A percentile compares a stretch with the other conserved stretches of the same genome.
phyloP scores from a whole-genome alignment of 1,139 yeast species.

The Pichia sorboxylosa region DNA sequence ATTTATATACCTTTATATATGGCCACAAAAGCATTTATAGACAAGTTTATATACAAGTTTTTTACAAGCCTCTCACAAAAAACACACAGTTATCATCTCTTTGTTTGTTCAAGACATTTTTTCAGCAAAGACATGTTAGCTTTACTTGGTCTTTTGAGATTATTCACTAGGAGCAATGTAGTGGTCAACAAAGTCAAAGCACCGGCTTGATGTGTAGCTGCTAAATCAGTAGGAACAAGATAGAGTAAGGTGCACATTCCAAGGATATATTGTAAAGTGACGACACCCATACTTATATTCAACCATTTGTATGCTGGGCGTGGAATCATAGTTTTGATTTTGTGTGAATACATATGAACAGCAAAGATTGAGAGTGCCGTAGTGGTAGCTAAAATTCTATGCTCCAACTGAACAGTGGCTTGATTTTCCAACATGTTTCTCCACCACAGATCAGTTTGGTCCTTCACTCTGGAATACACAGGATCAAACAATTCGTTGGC shows the following conservation, averaged over 20 bases:
- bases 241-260: constrained; percentile 82
- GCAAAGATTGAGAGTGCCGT: constrained; percentile 66
- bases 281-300: constrained; percentile 70
- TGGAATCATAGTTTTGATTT: constrained; percentile 55
- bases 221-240: constrained; percentile 84
- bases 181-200: constrained; percentile 82
- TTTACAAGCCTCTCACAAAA: too few relatives aligned
- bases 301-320: constrained; percentile 42
- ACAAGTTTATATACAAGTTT: too few relatives aligned
- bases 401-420: constrained; percentile 86
- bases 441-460: constrained; percentile 73
- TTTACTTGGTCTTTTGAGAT: constrained; percentile 52
- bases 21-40: too few relatives aligned
- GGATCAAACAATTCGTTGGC: constrained; percentile 64
- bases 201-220: constrained; percentile 96
- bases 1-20: too few relatives aligned
- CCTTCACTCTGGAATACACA: constrained; percentile 54
- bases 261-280: constrained; percentile 65
- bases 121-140: constrained; percentile 21
- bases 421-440: constrained; percentile 93
- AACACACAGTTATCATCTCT: too few relatives aligned
- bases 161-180: constrained; percentile 56
- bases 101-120: too few relatives aligned
- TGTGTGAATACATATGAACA: constrained; percentile 49
- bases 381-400: constrained; percentile 73